Percentiles rank a stretch among this genome's conserved stretches.
These are phyloP conservation scores for Ceratocystis smalleyi DNA, from an alignment of 2,329 filamentous ascomycete genomes.

Conservation along the genomic window DNA sequence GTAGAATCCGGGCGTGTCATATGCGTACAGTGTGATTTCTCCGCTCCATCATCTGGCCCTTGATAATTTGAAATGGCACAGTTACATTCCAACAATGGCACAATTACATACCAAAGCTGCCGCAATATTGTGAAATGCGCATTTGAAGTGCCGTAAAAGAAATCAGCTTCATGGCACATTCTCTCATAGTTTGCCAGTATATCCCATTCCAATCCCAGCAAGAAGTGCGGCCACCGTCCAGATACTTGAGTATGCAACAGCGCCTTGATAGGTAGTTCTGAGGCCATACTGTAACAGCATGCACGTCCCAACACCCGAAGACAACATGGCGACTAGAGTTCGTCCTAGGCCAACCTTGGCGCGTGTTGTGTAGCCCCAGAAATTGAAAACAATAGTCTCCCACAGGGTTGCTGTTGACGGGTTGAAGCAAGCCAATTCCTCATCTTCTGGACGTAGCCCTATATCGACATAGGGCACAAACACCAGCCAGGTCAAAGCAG, in stretches of 20 bases:
- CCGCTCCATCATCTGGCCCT: no score
- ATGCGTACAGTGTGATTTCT: no score
- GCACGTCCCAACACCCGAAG: constrained; percentile 44
- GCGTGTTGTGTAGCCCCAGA: constrained; percentile 52
- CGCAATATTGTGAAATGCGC: no score
- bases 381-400: constrained; percentile 56
- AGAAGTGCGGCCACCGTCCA: constrained; percentile 54
- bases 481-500: constrained; percentile 59
- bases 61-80: no score
- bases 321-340: constrained; percentile 42
- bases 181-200: constrained; percentile 29
- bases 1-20: no score
- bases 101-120: no score
- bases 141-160: no score
- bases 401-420: constrained; percentile 47
- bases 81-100: no score
- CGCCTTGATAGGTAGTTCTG: constrained; percentile 56
- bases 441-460: constrained; percentile 34
- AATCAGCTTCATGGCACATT: no score
- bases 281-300: constrained; percentile 52
- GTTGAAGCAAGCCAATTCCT: constrained; percentile 40
- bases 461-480: constrained; percentile 52
- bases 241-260: constrained; percentile 53
- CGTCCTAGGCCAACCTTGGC: constrained; percentile 49
- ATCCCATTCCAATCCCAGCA: constrained; percentile 40